Percentiles rank a stretch among this genome's conserved stretches.
Evolutionary conservation across 2,329 filamentous ascomycete genomes (phyloP).

Genomic region (Fusarium torulosum): DNA sequence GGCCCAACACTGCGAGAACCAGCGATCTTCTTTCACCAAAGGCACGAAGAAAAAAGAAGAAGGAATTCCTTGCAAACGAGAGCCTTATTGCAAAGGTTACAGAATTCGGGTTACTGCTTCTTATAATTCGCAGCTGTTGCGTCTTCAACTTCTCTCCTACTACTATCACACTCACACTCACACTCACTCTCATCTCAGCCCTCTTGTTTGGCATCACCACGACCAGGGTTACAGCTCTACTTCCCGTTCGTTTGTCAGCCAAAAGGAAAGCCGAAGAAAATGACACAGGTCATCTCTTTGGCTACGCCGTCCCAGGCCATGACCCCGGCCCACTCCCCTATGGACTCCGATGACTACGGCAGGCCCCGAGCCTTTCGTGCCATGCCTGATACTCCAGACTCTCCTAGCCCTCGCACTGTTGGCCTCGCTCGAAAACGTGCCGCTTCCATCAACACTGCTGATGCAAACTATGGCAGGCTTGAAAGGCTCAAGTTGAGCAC

Average conservation of each 20-base stretch:
- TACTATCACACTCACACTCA: too few species aligned
- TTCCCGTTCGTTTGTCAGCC: slow-evolving; percentile 39
- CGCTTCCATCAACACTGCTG: slow-evolving; percentile 60
- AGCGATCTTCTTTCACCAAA: slow-evolving; percentile 32
- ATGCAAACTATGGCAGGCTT: slow-evolving; percentile 56
- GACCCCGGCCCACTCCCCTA: slow-evolving; percentile 45
- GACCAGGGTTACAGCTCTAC: slow-evolving; percentile 24
- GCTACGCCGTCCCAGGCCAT: slow-evolving; percentile 44
- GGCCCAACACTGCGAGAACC: slow-evolving; percentile 31
- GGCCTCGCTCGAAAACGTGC: slow-evolving; percentile 58
- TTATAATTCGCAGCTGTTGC: slow-evolving; percentile 15
- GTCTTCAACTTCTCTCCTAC: slow-evolving; percentile 1
- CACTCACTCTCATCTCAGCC: not conserved
- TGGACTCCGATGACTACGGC: slow-evolving; percentile 43
- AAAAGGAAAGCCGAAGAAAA: slow-evolving; percentile 35
- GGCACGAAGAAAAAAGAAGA: slow-evolving; percentile 13
- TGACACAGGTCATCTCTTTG: slow-evolving; percentile 50
- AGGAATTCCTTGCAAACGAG: not conserved
- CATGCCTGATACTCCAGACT: slow-evolving; percentile 42
- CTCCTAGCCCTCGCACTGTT: slow-evolving; percentile 45
- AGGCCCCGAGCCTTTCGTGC: slow-evolving; percentile 36
- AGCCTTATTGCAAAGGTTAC: slow-evolving; percentile 1
- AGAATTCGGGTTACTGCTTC: slow-evolving; percentile 17
- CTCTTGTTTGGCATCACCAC: slow-evolving; percentile 8
- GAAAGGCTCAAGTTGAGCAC: slow-evolving; percentile 50